Evolutionary conservation across 2,329 filamentous ascomycete species (phyloP), one percentile per base, ranked within the genome.

Genomic region (Geosmithia morbida): DNA sequence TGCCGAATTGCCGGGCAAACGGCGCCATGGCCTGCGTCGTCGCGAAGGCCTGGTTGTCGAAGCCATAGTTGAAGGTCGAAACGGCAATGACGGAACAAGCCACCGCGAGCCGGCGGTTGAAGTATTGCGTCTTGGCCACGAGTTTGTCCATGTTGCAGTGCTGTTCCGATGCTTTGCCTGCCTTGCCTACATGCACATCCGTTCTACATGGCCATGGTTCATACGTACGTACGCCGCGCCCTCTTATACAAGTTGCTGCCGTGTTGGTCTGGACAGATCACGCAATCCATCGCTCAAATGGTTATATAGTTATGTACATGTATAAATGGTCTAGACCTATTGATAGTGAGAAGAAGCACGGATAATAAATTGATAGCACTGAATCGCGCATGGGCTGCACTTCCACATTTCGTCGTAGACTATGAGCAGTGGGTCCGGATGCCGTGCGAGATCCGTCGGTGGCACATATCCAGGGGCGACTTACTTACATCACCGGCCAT

Each of bases 31-130:
- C 57, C 48, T 64, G 61, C 0, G 56, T 61, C 1, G 58, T 58
- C 2, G 58, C 50, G 49, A 59, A 60, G 7, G 52, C 61, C 45
- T 59, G 56, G 41, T 61, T 58, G 45, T 63, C 61, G 37, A 64
- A 62, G 44, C 61, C 60, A 55, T 60, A 64, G 50, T 62, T 64
- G 49, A 63, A 56, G 7, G 51, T 51, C 1, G 58, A 61, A 1
- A 64, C 45, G 17, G 62, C 44, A 40, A 51, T 14, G 7, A 54
- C 46, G 2, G 48, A 45, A 5, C 45, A 39, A 2, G 50, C 19
- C 16, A 53, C 41, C 0, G 43, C 30, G 8, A 33, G 39, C 40
- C 20, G 44, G 10, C 4, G 26, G 20, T 46, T 46, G 44, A 49
- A 49, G 33, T 37, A 16, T 11, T 37, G 41, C 14, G 11, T 37